Conservation (phyloP, 345 rosid genomes). For the Eucalyptus dawsonii region DNA sequence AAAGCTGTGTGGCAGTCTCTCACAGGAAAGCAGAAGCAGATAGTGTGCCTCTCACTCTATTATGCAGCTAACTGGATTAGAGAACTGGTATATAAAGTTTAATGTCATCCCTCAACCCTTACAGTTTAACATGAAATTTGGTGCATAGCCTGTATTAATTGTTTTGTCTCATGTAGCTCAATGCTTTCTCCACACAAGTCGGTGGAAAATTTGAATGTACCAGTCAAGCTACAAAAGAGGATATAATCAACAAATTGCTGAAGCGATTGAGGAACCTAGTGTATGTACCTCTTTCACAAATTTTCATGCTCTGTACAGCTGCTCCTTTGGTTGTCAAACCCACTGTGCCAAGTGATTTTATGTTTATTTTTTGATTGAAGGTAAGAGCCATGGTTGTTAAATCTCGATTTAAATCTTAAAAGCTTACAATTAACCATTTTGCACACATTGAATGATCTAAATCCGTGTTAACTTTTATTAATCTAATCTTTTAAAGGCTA, state of each 20-base stretch:
- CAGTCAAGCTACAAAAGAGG: slow-evolving; percentile 51
- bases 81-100: slow-evolving; percentile 49
- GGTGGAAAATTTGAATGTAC: slow-evolving; percentile 35
- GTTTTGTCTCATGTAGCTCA: slow-evolving; percentile 37
- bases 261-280: slow-evolving; percentile 68
- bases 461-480: not conserved
- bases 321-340: not conserved
- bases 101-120: not conserved
- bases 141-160: not conserved
- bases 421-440: not conserved
- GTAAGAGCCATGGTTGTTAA: not conserved
- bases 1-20: slow-evolving; percentile 43
- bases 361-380: not conserved
- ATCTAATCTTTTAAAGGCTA: not conserved
- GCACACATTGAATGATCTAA: not conserved
- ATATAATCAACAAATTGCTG: slow-evolving; percentile 46
- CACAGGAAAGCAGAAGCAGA: slow-evolving; percentile 54
- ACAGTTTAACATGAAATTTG: not conserved
- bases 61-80: slow-evolving; percentile 72
- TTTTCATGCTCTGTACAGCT: not conserved
- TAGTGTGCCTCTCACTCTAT: slow-evolving; percentile 49
- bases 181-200: slow-evolving; percentile 72
- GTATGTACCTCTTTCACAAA: slow-evolving; percentile 27
- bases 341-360: not conserved
- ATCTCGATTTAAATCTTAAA: not conserved